Evolutionary conservation across 192 early-diverging fungal species (phyloP).

Genomic region (Jimgerdemannia flammicorona): DNA sequence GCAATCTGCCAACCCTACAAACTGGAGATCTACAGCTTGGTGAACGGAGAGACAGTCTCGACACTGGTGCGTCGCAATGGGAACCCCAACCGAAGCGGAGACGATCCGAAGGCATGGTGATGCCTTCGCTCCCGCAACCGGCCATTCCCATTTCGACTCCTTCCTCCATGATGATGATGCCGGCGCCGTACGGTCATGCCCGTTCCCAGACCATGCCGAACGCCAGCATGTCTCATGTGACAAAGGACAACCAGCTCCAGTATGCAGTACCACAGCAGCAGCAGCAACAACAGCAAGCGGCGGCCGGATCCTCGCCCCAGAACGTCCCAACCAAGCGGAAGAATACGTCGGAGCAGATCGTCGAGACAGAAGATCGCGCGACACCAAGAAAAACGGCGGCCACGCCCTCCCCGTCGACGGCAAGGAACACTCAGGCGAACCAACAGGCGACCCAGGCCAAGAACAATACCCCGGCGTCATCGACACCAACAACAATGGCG

Average conservation of each 20-base stretch:
- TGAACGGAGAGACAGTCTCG: constrained; percentile 2
- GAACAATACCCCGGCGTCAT: not conserved
- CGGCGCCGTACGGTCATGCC: no score
- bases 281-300: not conserved
- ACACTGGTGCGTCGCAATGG: not conserved
- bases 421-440: not conserved
- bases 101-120: not conserved
- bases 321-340: not conserved
- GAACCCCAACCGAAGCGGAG: not conserved
- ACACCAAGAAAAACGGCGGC: not conserved
- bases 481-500: not conserved
- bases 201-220: not conserved
- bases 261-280: not conserved
- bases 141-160: not conserved
- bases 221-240: not conserved
- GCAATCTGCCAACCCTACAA: constrained; percentile 21
- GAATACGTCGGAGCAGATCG: not conserved
- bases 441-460: not conserved
- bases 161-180: not conserved
- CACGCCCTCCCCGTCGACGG: not conserved
- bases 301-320: not conserved
- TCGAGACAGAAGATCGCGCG: not conserved
- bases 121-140: not conserved
- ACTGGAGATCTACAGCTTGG: constrained; percentile 14
- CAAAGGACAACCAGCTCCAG: not conserved